A percentile compares a stretch with the other conserved stretches of the same genome.
Evolutionary conservation across 23 red algal genomes (phyloP).

Genomic region (Gracilaria gracilis): DNA sequence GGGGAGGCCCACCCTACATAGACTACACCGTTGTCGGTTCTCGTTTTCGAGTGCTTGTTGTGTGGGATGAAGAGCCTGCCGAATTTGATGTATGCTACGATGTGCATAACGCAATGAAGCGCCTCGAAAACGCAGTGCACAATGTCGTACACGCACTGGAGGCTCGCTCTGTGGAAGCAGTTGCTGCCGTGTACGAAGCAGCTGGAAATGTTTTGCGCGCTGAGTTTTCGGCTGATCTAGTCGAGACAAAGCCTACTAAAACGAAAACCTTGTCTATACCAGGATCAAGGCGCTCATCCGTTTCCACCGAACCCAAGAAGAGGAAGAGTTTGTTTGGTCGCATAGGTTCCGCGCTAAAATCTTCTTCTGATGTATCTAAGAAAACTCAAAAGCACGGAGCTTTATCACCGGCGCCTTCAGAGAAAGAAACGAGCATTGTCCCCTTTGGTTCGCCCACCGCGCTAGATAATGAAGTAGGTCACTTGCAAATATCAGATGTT

Average conservation of each 20-base stretch:
- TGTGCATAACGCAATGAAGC: constrained; percentile 46
- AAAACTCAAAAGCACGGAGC: neutral
- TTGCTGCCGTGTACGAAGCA: constrained; percentile 60
- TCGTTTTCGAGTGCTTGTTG: constrained; percentile 63
- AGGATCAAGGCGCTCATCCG: constrained; percentile 7
- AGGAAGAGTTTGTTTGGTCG: constrained; percentile 61
- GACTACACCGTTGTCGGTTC: constrained; percentile 48
- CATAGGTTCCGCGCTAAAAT: constrained; percentile 47
- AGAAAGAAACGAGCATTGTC: neutral
- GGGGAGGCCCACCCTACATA: constrained; percentile 70
- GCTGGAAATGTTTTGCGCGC: constrained; percentile 55
- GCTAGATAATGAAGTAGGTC: constrained; percentile 12
- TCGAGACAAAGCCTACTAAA: neutral
- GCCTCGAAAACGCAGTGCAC: constrained; percentile 37
- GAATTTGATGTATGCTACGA: constrained; percentile 54
- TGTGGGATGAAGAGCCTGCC: constrained; percentile 43
- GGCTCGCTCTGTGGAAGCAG: constrained; percentile 33
- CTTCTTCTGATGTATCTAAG: constrained; percentile 8
- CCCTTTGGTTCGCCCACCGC: constrained; percentile 28
- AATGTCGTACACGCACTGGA: constrained; percentile 14
- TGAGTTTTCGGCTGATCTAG: constrained; percentile 8
- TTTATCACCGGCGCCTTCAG: constrained; percentile 2
- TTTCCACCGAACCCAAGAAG: constrained; percentile 46
- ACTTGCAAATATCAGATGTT: constrained; percentile 32
- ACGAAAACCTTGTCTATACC: constrained; percentile 9